Base-by-base conservation (phyloP, 23 red algal species). In the Gracilaria gracilis region DNA sequence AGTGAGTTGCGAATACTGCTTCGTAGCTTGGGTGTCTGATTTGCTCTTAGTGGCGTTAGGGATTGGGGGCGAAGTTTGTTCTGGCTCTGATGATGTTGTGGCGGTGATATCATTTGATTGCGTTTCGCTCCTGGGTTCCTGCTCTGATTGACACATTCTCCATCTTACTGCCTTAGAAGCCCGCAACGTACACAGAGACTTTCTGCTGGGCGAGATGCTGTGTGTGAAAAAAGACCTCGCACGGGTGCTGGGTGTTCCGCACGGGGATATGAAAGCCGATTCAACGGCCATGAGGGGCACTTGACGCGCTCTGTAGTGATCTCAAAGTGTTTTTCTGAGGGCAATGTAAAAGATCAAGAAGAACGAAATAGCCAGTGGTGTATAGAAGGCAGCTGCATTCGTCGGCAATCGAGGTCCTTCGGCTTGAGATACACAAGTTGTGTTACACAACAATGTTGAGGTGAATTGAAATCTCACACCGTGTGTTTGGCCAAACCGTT, bases 1-100 rank as follows among this genome's bases (percentile, higher is more conserved):
- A 12, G 82, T 64, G 61, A 59, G 81, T 38, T 67, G 81, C 47
- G 78, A 79, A 40, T 86, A 86, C 24, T 57, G 76, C 31, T 36
- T 49, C 72, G 69, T 83, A 21, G 6, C 29, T 19, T 25, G 59
- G 24, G 59, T 29, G 59, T 62, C 59, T 29, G 27, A 0, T 62
- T 62, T 65, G 55, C 49, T 35, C 8, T 20, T 40, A 19, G 13
- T 62, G 19, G 0, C 59, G 19, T 55, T 55, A 55, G 17, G 19
- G 9, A 20, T 20, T 6, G 51, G 24, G 29, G 59, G 13, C 24
- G 59, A 62, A 62, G 59, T 9, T 62, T 29, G 23, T 29, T 19
- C 1, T 55, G 51, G 16, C 17, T 15, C 9, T 20, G 51, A 55
- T 19, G 51, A 55, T 19, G 51, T 55, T 9, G 51, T 55, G 51